Percentiles rank a stretch among this genome's conserved stretches.
phyloP scores from a whole-genome alignment of 371 early-diverging fungal species.

The Apophysomyces trapeziformis region DNA sequence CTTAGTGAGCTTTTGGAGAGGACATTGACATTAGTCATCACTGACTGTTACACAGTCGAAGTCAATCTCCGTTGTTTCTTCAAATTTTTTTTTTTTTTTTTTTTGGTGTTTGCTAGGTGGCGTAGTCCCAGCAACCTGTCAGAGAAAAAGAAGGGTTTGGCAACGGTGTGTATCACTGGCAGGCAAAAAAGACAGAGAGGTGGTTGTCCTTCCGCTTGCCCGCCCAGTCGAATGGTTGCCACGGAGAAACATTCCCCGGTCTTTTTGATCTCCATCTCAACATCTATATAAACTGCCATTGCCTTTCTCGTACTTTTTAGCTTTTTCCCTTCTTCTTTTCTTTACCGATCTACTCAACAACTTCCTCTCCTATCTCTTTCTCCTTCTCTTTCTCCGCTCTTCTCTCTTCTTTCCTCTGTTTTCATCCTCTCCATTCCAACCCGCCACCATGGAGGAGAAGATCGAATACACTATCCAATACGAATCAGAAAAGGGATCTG shows the following conservation, averaged over 20 bases:
- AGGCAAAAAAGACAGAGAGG: background rate
- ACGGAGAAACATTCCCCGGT: background rate
- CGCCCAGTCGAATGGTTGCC: background rate
- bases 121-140: background rate
- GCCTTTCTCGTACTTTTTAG: background rate
- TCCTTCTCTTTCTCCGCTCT: background rate
- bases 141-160: background rate
- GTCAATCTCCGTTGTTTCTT: background rate
- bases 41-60: background rate
- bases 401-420: slow-evolving; percentile 3
- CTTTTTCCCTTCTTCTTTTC: background rate
- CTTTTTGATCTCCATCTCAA: background rate
- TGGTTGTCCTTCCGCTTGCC: background rate
- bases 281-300: background rate
- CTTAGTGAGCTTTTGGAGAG: background rate
- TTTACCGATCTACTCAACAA: background rate
- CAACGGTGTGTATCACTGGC: background rate
- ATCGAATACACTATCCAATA: background rate
- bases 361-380: background rate
- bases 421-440: no score
- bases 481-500: slow-evolving; percentile 1
- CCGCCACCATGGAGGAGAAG: slow-evolving; percentile 1
- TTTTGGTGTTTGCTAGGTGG: background rate
- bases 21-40: background rate
- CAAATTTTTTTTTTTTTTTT: no score